phyloP scores from a whole-genome alignment of 2,329 filamentous ascomycete genomes.

The Fusarium subglutinans region DNA sequence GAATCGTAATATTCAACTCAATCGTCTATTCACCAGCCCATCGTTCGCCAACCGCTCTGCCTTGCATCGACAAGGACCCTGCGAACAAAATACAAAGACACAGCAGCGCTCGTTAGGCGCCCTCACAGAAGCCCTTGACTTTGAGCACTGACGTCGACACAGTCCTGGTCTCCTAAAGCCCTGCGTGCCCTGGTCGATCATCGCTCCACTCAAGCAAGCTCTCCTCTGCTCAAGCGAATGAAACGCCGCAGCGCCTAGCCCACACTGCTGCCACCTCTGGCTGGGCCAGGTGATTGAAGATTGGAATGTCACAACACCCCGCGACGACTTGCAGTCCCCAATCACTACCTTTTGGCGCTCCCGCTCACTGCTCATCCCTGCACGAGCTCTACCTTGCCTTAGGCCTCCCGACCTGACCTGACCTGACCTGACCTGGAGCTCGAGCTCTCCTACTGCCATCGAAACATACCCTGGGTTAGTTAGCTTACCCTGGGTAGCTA shows the following conservation, averaged over 20 bases:
- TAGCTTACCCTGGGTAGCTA: constrained; percentile 4
- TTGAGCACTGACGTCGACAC: constrained; percentile 41
- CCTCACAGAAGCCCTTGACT: constrained; percentile 16
- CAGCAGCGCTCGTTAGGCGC: constrained; percentile 28
- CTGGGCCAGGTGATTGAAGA: constrained; percentile 44
- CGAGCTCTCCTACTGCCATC: not conserved
- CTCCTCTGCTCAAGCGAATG: constrained; percentile 45
- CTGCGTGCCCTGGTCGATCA: constrained; percentile 45
- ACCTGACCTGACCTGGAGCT: constrained; percentile 3
- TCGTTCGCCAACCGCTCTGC: constrained; percentile 31
- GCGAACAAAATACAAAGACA: constrained; percentile 5
- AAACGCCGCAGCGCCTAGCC: constrained; percentile 48
- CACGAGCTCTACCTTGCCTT: constrained; percentile 17
- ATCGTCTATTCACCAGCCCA: constrained; percentile 3
- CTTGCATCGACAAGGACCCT: constrained; percentile 22
- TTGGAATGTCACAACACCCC: constrained; percentile 45
- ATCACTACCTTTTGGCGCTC: constrained; percentile 38
- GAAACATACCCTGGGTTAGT: not conserved
- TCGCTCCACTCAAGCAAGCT: constrained; percentile 42
- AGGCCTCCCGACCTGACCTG: constrained; percentile 8
- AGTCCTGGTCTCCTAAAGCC: constrained; percentile 24
- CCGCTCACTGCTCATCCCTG: constrained; percentile 36
- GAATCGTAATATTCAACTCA: constrained; percentile 1
- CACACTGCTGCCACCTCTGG: constrained; percentile 41
- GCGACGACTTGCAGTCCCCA: constrained; percentile 37